phyloP scores from a whole-genome alignment of 2,329 filamentous ascomycete species.

The Blumeria hordei region DNA sequence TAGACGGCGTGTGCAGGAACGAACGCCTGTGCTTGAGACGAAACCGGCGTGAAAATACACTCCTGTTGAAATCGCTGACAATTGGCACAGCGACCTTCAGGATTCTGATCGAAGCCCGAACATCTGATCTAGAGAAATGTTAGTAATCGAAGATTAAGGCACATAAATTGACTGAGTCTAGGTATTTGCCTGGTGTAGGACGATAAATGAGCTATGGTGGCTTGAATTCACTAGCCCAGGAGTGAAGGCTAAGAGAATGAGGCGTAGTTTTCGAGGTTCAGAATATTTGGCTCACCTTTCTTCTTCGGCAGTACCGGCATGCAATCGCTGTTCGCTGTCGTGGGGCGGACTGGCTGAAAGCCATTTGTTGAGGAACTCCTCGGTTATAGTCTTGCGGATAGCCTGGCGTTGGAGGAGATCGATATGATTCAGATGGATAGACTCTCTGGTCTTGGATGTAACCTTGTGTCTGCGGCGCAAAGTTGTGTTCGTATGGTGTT shows the following conservation, averaged over 20 bases:
- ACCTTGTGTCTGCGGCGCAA: slow-evolving; percentile 7
- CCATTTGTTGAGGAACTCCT: slow-evolving; percentile 11
- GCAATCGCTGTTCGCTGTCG: slow-evolving; percentile 35
- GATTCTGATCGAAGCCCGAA: slow-evolving; percentile 48
- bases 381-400: slow-evolving; percentile 11
- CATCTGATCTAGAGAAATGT: slow-evolving; percentile 36
- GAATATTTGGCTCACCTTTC: slow-evolving; percentile 23
- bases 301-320: slow-evolving; percentile 32
- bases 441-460: slow-evolving; percentile 9
- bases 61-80: slow-evolving; percentile 52
- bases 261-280: not conserved
- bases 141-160: slow-evolving; percentile 2
- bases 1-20: slow-evolving; percentile 48
- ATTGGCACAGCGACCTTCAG: slow-evolving; percentile 48
- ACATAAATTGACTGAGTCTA: not conserved
- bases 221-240: too few species aligned
- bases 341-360: slow-evolving; percentile 24
- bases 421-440: slow-evolving; percentile 11
- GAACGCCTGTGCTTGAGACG: slow-evolving; percentile 49
- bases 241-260: too few species aligned
- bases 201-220: not conserved
- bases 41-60: slow-evolving; percentile 55
- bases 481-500: slow-evolving; percentile 12
- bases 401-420: slow-evolving; percentile 5
- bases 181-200: not conserved